phyloP scores from a whole-genome alignment of 1,284 basidiomycete species.

The Rhodotorula sp. region DNA sequence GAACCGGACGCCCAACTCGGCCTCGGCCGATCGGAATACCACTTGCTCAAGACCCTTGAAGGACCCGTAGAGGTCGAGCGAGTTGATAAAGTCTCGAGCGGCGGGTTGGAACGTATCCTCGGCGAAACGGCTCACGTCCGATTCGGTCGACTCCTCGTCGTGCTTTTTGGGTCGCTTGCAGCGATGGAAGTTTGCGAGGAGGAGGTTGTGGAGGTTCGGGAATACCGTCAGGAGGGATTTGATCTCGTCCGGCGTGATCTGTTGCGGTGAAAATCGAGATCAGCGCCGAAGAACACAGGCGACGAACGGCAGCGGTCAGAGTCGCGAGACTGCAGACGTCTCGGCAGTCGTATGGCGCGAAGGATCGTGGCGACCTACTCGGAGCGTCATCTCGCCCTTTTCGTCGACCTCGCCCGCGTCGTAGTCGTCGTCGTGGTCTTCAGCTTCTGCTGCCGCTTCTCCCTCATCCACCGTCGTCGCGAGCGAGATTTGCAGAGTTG shows the following conservation, averaged over 20 bases:
- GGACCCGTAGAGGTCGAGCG: conserved; percentile 8
- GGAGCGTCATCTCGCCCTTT: conserved; percentile 4
- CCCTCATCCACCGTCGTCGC: conserved; percentile 12
- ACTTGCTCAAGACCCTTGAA: conserved; percentile 19
- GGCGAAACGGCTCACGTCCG: conserved; percentile 10
- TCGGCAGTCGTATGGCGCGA: background rate
- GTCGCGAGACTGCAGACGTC: background rate
- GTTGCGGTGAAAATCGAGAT: background rate
- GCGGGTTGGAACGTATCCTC: conserved; percentile 20
- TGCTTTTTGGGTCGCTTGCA: background rate
- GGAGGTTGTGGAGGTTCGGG: conserved; percentile 19
- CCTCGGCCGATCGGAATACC: conserved; percentile 23
- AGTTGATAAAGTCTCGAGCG: conserved; percentile 16
- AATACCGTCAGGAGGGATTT: conserved; percentile 14
- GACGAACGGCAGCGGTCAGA: background rate
- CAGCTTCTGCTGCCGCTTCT: conserved; percentile 1
- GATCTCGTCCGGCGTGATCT: conserved; percentile 21
- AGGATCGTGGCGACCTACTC: background rate
- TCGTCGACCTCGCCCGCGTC: background rate
- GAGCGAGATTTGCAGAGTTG: conserved; percentile 18
- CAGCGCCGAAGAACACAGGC: no score
- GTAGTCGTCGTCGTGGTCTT: background rate
- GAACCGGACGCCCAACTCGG: conserved; percentile 19
- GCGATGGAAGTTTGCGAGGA: conserved; percentile 24
- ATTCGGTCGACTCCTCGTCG: background rate